Evolutionary conservation across 176 grass and related monocot genomes (phyloP).

Genomic region (Cenchrus purpureus): DNA sequence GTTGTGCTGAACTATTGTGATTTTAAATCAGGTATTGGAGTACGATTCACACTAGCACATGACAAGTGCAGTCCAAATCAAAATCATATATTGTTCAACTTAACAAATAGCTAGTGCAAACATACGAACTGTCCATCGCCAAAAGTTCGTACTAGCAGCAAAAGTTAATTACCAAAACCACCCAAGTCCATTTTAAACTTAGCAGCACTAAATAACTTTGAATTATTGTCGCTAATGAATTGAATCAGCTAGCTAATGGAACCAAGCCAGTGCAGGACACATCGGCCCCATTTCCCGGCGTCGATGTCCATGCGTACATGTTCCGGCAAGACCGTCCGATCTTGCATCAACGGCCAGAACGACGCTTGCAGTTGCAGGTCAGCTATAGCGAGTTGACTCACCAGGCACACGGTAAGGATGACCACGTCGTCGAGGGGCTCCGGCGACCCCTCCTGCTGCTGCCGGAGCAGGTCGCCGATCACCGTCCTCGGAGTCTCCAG

Average conservation of each 20-base stretch:
- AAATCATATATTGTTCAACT: too few relatives aligned
- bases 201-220: background rate
- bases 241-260: background rate
- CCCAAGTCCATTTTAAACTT: background rate
- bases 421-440: conserved; percentile 60
- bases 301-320: background rate
- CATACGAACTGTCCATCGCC: background rate
- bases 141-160: background rate
- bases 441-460: conserved; percentile 55
- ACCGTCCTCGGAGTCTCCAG: conserved; percentile 39
- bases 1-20: too few relatives aligned
- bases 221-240: conserved; percentile 14
- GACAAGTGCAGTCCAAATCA: too few relatives aligned
- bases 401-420: conserved; percentile 63
- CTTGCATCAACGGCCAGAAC: conserved; percentile 4
- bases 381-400: background rate
- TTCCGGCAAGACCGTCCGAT: background rate
- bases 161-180: background rate
- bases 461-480: conserved; percentile 56
- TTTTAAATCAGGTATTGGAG: too few relatives aligned
- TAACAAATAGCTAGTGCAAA: background rate
- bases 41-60: too few relatives aligned
- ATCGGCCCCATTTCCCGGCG: background rate
- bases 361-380: background rate
- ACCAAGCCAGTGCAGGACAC: background rate